Conservation (phyloP, 129 eudicot genomes). For the Flaveria linearis region DNA sequence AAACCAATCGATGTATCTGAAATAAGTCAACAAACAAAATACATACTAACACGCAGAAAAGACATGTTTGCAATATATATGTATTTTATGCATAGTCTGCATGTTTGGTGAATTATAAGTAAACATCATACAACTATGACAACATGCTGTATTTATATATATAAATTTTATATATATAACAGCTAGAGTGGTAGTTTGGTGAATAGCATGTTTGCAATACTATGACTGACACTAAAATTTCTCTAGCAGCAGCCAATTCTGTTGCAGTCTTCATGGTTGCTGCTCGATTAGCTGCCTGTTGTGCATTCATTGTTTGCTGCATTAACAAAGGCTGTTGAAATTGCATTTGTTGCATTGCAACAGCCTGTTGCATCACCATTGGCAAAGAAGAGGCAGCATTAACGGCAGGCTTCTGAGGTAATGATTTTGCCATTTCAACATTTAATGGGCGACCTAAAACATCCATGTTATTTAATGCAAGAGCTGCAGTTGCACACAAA, state of each 20-base stretch:
- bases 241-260: constrained; percentile 94
- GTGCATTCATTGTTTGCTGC: constrained; percentile 95
- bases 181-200: too few relatives aligned
- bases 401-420: constrained; percentile 71
- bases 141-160: too few relatives aligned
- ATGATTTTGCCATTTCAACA: constrained; percentile 97
- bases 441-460: constrained; percentile 93
- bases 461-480: constrained; percentile 84
- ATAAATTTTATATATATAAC: too few relatives aligned
- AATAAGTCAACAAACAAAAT: neutral
- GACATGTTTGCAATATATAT: too few relatives aligned
- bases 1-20: neutral
- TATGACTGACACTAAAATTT: too few relatives aligned
- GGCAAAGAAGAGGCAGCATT: constrained; percentile 69
- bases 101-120: too few relatives aligned
- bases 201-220: too few relatives aligned
- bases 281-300: constrained; percentile 97
- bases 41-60: neutral
- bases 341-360: constrained; percentile 99
- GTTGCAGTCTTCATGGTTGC: constrained; percentile 97
- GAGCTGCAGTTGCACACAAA: constrained; percentile 92
- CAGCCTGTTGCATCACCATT: constrained; percentile 96
- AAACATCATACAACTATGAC: too few relatives aligned
- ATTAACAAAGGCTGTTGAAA: constrained; percentile 93
- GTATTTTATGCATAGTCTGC: too few relatives aligned